Conservation (phyloP, 1,284 basidiomycete genomes). For the Papiliotrema fonsecae region DNA sequence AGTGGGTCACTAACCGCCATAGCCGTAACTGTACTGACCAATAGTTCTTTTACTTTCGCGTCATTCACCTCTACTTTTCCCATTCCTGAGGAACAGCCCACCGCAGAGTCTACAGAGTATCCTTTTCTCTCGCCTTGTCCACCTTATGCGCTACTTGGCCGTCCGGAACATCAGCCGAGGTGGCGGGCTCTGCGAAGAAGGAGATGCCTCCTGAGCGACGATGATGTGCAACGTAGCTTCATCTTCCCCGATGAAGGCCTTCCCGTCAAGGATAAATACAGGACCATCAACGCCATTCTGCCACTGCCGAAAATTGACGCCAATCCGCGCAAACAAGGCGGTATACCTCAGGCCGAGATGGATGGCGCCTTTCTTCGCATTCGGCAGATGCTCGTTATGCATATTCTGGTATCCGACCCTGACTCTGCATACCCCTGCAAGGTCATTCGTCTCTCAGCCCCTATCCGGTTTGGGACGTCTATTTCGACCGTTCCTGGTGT, state of each 20-base stretch:
- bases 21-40: neutral
- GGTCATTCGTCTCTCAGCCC: slow-evolving; percentile 34
- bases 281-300: slow-evolving; percentile 40
- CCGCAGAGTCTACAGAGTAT: slow-evolving; percentile 13
- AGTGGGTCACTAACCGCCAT: slow-evolving; percentile 15
- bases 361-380: slow-evolving; percentile 36
- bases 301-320: slow-evolving; percentile 26
- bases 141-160: too few species aligned
- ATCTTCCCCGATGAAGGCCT: slow-evolving; percentile 37
- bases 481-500: slow-evolving; percentile 15
- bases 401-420: slow-evolving; percentile 6
- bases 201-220: slow-evolving; percentile 29
- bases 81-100: slow-evolving; percentile 33
- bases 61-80: slow-evolving; percentile 24
- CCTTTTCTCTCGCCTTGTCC: too few species aligned
- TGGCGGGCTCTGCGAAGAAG: slow-evolving; percentile 14
- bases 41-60: slow-evolving; percentile 23
- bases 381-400: slow-evolving; percentile 37
- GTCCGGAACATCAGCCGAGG: too few species aligned
- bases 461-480: slow-evolving; percentile 38
- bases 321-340: slow-evolving; percentile 6
- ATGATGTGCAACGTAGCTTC: slow-evolving; percentile 37
- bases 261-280: slow-evolving; percentile 28
- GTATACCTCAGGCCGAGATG: slow-evolving; percentile 24
- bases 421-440: too few species aligned